These are phyloP conservation scores for Monilinia laxa DNA, from an alignment of 2,329 filamentous ascomycete genomes.

Conservation along the genomic window DNA sequence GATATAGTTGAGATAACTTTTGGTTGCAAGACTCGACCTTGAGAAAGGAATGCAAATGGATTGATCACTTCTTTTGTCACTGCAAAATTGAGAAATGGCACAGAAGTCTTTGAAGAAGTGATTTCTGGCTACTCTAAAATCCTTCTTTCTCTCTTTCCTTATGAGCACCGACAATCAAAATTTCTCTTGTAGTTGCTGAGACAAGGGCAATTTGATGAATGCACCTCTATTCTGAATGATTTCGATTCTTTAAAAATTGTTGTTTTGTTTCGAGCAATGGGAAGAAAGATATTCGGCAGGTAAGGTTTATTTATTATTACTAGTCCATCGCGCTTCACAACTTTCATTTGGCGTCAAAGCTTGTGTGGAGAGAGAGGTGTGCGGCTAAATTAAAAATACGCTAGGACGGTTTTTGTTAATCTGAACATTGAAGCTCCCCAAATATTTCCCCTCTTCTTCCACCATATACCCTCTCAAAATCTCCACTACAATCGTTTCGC, in stretches of 20 bases:
- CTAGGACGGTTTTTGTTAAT: conserved; percentile 22
- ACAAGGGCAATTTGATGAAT: background rate
- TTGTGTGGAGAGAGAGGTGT: conserved; percentile 20
- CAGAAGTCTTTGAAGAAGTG: conserved; percentile 41
- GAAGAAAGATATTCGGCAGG: background rate
- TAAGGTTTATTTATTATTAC: background rate
- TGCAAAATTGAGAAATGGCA: conserved; percentile 35
- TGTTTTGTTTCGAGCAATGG: conserved; percentile 6
- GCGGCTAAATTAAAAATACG: conserved; percentile 22
- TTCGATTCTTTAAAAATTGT: background rate
- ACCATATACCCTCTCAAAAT: background rate
- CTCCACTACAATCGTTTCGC: conserved; percentile 7
- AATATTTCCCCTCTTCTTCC: background rate
- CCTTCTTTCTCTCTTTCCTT: conserved; percentile 20
- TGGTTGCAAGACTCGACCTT: conserved; percentile 29
- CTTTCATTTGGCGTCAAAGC: conserved; percentile 18
- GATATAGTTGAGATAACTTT: conserved; percentile 29
- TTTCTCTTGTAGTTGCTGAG: background rate
- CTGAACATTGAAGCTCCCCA: conserved; percentile 15
- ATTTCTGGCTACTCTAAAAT: conserved; percentile 41
- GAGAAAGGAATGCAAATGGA: conserved; percentile 30
- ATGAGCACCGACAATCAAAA: conserved; percentile 18
- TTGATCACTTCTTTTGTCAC: conserved; percentile 26
- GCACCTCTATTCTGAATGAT: background rate
- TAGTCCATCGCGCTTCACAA: conserved; percentile 18